Evolutionary conservation across 768 basidiomycete species (phyloP).

Genomic region (Rhodosporidiobolus sp.): DNA sequence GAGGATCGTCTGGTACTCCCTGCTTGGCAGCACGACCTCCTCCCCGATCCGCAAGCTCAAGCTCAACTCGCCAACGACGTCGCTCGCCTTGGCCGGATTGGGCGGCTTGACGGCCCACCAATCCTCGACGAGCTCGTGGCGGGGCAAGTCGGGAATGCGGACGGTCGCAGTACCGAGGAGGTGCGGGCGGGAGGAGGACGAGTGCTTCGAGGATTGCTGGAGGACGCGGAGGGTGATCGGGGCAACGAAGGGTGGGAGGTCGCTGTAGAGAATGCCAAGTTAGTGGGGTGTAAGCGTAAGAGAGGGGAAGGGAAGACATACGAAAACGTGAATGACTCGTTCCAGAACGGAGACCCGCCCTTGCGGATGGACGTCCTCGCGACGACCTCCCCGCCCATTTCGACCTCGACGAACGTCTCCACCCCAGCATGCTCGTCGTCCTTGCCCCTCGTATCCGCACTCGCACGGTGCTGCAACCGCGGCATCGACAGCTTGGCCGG

Average conservation of each 20-base stretch:
- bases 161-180: conserved; percentile 61
- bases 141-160: conserved; percentile 65
- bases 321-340: conserved; percentile 67
- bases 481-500: neutral
- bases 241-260: conserved; percentile 70
- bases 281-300: neutral
- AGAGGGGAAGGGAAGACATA: conserved; percentile 12
- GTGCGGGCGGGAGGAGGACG: conserved; percentile 41
- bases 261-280: conserved; percentile 51
- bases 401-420: conserved; percentile 75
- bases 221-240: conserved; percentile 64
- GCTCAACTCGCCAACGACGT: conserved; percentile 65
- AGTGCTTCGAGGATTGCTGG: conserved; percentile 21
- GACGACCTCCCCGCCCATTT: conserved; percentile 61
- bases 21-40: conserved; percentile 75
- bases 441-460: neutral
- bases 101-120: conserved; percentile 63
- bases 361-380: conserved; percentile 69
- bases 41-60: conserved; percentile 73
- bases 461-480: neutral
- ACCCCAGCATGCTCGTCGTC: conserved; percentile 39
- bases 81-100: conserved; percentile 13
- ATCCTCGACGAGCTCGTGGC: conserved; percentile 72
- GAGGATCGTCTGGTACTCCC: conserved; percentile 62
- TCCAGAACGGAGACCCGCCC: conserved; percentile 71